Evolutionary conservation across 2,329 filamentous ascomycete genomes (phyloP).

Genomic region (Eutypa lata): DNA sequence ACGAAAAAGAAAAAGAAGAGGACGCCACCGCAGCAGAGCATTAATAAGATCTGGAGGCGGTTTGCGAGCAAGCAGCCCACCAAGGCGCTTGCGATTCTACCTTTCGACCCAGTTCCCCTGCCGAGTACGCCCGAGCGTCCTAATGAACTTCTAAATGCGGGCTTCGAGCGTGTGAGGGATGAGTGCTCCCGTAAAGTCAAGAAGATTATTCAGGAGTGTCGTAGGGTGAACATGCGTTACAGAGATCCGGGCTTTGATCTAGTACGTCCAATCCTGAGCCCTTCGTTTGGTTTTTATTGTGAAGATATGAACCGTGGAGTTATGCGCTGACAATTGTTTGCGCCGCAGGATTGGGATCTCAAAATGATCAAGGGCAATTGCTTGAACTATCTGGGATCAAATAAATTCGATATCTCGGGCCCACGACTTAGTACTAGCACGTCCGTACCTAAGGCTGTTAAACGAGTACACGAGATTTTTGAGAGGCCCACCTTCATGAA

Average conservation of each 20-base stretch:
- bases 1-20: constrained; percentile 58
- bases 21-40: constrained; percentile 60
- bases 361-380: constrained; percentile 60
- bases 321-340: constrained; percentile 24
- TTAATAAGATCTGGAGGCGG: constrained; percentile 64
- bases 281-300: constrained; percentile 28
- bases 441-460: constrained; percentile 68
- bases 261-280: constrained; percentile 42
- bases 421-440: constrained; percentile 44
- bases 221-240: constrained; percentile 76
- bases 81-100: constrained; percentile 63
- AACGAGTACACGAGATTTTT: constrained; percentile 71
- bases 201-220: constrained; percentile 64
- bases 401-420: constrained; percentile 49
- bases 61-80: constrained; percentile 60
- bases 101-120: constrained; percentile 57
- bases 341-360: constrained; percentile 59
- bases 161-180: constrained; percentile 62
- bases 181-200: constrained; percentile 61
- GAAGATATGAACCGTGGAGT: constrained; percentile 28
- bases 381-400: constrained; percentile 50
- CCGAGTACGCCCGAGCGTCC: constrained; percentile 48
- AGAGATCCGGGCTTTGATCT: constrained; percentile 62
- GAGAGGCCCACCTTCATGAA: constrained; percentile 67
- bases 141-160: constrained; percentile 58